A percentile compares a stretch with the other conserved stretches of the same genome.
Evolutionary conservation across 75 land plant genomes (phyloP).

Genomic region (Gnetum montanum): DNA sequence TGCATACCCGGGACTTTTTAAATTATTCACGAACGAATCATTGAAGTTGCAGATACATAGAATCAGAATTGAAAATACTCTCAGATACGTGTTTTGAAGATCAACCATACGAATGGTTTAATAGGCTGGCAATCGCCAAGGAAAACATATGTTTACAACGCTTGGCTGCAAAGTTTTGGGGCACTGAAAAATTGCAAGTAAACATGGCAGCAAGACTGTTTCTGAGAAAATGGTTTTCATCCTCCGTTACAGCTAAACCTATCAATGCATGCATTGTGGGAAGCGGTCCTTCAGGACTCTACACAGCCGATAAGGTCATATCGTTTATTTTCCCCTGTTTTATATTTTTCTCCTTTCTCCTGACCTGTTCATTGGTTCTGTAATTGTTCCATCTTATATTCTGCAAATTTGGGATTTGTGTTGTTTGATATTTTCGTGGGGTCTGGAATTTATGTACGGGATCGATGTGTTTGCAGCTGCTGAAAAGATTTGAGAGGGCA

Average conservation of each 20-base stretch:
- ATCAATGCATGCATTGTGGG: slow-evolving; percentile 87
- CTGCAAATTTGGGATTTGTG: not conserved
- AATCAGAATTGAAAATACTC: no score
- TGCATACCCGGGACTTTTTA: no score
- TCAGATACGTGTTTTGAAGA: no score
- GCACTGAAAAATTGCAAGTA: not conserved
- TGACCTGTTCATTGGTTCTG: not conserved
- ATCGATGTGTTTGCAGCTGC: slow-evolving; percentile 45
- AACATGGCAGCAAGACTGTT: not conserved
- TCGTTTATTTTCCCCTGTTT: slow-evolving; percentile 1
- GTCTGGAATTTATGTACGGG: not conserved
- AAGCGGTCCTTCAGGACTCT: slow-evolving; percentile 97
- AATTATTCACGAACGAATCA: no score
- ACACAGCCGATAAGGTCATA: slow-evolving; percentile 96
- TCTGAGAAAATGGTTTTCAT: slow-evolving; percentile 5
- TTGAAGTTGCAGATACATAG: no score
- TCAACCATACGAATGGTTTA: no score
- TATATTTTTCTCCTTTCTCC: not conserved
- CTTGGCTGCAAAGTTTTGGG: no score
- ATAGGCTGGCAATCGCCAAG: no score
- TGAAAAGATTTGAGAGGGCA: slow-evolving; percentile 49
- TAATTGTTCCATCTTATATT: not conserved
- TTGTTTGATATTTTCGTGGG: not conserved
- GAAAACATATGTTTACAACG: no score
- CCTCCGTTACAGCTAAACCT: slow-evolving; percentile 8